These are phyloP conservation scores for Alternaria sp. DNA, from an alignment of 2,329 filamentous ascomycete genomes.

Conservation along the genomic window DNA sequence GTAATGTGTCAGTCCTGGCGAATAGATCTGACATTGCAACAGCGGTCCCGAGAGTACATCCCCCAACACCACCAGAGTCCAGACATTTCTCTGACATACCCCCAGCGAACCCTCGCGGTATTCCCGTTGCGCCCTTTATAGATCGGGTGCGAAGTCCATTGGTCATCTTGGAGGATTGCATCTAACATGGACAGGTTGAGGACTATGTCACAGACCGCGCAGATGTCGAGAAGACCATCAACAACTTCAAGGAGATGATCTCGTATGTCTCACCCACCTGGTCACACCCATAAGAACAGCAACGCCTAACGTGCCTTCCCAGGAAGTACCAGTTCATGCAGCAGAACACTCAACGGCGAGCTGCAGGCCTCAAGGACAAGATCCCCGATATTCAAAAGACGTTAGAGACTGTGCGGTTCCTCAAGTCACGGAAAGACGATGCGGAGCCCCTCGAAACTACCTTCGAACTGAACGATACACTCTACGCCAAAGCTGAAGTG, in stretches of 20 bases:
- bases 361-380: constrained; percentile 85
- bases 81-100: constrained; percentile 38
- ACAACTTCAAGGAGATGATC: constrained; percentile 92
- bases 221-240: constrained; percentile 81
- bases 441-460: constrained; percentile 83
- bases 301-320: constrained; percentile 19
- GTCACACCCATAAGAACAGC: neutral
- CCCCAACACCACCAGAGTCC: neutral
- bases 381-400: constrained; percentile 98
- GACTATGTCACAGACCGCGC: constrained; percentile 82
- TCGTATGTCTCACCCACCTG: constrained; percentile 64
- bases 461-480: constrained; percentile 95
- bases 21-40: neutral
- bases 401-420: constrained; percentile 85
- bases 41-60: constrained; percentile 16
- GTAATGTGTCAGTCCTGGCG: neutral
- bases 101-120: constrained; percentile 37
- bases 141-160: constrained; percentile 5
- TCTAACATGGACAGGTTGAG: constrained; percentile 63
- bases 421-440: constrained; percentile 76
- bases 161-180: neutral
- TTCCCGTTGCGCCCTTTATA: constrained; percentile 19
- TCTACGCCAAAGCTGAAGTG: constrained; percentile 87
- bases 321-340: constrained; percentile 99
- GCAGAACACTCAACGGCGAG: constrained; percentile 84